phyloP scores from a whole-genome alignment of 345 rosid species.

The Populus alba region DNA sequence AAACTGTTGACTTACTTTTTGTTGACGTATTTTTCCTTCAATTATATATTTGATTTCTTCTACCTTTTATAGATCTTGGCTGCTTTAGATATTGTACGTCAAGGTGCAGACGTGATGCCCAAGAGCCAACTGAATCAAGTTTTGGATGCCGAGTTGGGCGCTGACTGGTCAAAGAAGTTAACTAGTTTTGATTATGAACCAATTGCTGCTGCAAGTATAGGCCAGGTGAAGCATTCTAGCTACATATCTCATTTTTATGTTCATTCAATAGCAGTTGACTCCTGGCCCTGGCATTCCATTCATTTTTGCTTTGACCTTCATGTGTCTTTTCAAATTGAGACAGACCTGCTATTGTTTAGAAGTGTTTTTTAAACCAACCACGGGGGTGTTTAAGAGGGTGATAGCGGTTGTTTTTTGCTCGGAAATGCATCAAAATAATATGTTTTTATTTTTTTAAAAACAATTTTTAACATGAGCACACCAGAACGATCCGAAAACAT shows the following conservation, averaged over 20 bases:
- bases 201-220: conserved; percentile 94
- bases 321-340: not conserved
- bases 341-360: not conserved
- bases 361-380: not conserved
- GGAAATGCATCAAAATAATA: no score
- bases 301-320: not conserved
- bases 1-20: not conserved
- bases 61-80: conserved; percentile 64
- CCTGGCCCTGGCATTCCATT: not conserved
- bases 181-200: conserved; percentile 94
- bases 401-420: no score
- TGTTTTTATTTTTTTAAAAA: no score
- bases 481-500: no score
- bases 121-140: conserved; percentile 85
- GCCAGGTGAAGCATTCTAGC: conserved; percentile 58
- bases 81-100: conserved; percentile 94
- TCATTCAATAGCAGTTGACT: not conserved
- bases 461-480: no score
- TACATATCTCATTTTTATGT: not conserved
- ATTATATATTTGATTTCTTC: conserved; percentile 19
- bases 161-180: conserved; percentile 73
- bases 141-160: conserved; percentile 79
- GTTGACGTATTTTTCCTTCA: not conserved
- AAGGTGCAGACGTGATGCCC: conserved; percentile 99
- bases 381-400: no score